Percentiles rank a stretch among this genome's conserved stretches.
phyloP scores from a whole-genome alignment of 257 asterid species.

The Paulownia fortunei region DNA sequence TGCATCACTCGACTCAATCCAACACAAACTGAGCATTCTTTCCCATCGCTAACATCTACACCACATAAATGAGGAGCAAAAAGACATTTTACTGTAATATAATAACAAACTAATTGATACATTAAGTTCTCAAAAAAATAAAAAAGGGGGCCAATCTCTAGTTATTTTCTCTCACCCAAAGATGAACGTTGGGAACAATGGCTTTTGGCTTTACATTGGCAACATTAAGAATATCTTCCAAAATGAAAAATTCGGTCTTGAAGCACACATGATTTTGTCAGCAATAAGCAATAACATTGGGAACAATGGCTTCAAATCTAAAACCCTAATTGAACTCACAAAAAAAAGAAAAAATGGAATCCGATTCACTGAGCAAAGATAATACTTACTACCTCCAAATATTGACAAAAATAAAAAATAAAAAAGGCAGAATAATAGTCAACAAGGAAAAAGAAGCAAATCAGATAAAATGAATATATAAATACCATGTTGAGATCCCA shows the following conservation, averaged over 20 bases:
- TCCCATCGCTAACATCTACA: neutral
- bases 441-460: neutral
- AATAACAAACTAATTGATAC: too few relatives aligned
- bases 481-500: constrained; percentile 80
- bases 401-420: neutral
- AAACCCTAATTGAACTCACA: neutral
- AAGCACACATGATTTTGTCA: neutral
- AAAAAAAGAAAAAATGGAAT: neutral
- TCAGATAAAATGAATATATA: neutral
- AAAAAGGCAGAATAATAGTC: neutral
- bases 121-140: too few relatives aligned
- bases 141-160: too few relatives aligned
- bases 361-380: neutral
- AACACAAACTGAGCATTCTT: neutral
- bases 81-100: too few relatives aligned
- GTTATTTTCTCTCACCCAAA: too few relatives aligned
- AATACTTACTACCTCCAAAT: neutral
- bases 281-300: neutral
- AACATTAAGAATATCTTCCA: too few relatives aligned
- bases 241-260: neutral
- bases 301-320: neutral
- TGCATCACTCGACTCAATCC: neutral
- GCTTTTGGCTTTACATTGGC: too few relatives aligned
- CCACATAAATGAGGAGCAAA: neutral
- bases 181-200: too few relatives aligned